Evolutionary conservation across 2,329 filamentous ascomycete genomes (phyloP).

Genomic region (Fusarium sp.): DNA sequence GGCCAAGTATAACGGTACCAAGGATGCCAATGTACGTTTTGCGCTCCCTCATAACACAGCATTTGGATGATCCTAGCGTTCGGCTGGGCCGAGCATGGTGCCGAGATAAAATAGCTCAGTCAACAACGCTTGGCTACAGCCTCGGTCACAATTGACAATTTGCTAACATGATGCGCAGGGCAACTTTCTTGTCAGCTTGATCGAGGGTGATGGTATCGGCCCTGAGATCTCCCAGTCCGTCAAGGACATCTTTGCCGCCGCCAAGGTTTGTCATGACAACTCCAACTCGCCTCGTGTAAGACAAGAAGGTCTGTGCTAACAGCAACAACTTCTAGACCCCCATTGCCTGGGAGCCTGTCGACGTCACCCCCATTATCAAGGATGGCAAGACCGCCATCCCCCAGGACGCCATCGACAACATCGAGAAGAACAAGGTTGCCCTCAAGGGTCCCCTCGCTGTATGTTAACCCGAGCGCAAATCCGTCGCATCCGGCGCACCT

Average conservation of each 20-base stretch:
- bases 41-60: constrained; percentile 27
- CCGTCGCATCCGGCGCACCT: constrained; percentile 9
- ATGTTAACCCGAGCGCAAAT: constrained; percentile 52
- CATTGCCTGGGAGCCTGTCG: constrained; percentile 96
- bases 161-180: constrained; percentile 67
- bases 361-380: constrained; percentile 93
- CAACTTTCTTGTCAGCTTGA: constrained; percentile 95
- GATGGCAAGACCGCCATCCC: constrained; percentile 97
- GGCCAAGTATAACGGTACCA: constrained; percentile 92
- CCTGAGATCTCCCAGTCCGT: constrained; percentile 98
- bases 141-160: constrained; percentile 26
- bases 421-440: constrained; percentile 95
- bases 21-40: constrained; percentile 82
- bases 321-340: constrained; percentile 70
- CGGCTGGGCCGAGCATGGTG: constrained; percentile 42
- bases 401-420: constrained; percentile 90
- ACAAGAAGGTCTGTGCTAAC: constrained; percentile 37
- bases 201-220: constrained; percentile 98
- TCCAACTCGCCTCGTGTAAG: constrained; percentile 18
- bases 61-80: constrained; percentile 27
- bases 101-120: constrained; percentile 56
- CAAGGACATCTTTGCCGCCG: constrained; percentile 98
- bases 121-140: constrained; percentile 29
- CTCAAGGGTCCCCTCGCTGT: constrained; percentile 97
- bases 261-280: constrained; percentile 72